Conservation (phyloP, 2,329 filamentous ascomycete species). For the Dactylellina sp. region DNA sequence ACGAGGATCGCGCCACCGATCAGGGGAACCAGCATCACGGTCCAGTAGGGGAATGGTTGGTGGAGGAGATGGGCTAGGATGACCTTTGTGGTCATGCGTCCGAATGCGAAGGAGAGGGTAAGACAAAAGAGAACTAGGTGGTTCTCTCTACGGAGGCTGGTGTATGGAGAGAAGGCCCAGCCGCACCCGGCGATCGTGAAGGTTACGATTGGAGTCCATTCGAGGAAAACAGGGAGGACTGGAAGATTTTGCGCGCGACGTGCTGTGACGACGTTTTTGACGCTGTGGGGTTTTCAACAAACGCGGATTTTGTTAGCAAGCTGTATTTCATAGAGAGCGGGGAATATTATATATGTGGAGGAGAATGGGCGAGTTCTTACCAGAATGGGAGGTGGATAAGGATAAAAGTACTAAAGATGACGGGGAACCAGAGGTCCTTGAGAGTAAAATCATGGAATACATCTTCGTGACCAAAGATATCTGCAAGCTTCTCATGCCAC, state of each 20-base stretch:
- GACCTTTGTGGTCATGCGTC: conserved; percentile 98
- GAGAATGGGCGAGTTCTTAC: conserved; percentile 19
- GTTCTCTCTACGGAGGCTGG: conserved; percentile 82
- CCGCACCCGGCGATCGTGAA: conserved; percentile 79
- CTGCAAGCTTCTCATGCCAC: conserved; percentile 80
- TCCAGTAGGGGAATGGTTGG: conserved; percentile 97
- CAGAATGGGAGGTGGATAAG: conserved; percentile 87
- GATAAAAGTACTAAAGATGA: conserved; percentile 75
- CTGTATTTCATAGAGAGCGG: no score
- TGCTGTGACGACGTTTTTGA: conserved; percentile 84
- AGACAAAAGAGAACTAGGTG: conserved; percentile 91
- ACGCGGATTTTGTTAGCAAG: background rate
- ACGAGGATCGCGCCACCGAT: conserved; percentile 84
- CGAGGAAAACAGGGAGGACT: conserved; percentile 83
- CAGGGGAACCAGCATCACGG: conserved; percentile 86
- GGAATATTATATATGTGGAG: no score
- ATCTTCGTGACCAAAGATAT: conserved; percentile 73
- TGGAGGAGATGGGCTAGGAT: conserved; percentile 93
- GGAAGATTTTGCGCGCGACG: conserved; percentile 78
- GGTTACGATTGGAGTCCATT: conserved; percentile 91
- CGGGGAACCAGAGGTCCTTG: conserved; percentile 85
- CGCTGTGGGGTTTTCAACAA: conserved; percentile 62
- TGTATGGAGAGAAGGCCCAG: conserved; percentile 92
- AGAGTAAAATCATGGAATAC: conserved; percentile 79
- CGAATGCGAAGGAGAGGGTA: conserved; percentile 96